phyloP scores from a whole-genome alignment of 139 green algal genomes.

The Chlorella sp. region DNA sequence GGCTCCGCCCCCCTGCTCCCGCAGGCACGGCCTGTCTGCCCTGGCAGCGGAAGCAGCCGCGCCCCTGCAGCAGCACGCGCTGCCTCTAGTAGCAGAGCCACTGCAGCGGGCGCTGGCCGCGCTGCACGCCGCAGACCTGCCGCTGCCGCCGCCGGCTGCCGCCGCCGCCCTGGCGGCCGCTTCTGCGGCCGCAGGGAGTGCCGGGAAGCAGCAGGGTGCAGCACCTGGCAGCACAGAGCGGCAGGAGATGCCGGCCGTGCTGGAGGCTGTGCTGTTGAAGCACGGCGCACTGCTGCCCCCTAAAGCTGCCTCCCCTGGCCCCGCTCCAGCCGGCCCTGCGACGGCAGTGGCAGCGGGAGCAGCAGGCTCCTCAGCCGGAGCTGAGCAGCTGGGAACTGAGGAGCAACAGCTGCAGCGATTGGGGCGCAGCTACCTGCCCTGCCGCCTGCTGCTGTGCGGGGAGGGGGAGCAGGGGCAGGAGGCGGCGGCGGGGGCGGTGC shows the following conservation, averaged over 20 bases:
- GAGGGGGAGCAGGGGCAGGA: slow-evolving; percentile 49
- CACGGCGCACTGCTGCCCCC: background rate
- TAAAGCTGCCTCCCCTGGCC: background rate
- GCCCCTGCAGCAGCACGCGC: slow-evolving; percentile 18
- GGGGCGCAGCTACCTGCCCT: slow-evolving; percentile 8
- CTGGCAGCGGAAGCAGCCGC: slow-evolving; percentile 28
- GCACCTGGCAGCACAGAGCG: background rate
- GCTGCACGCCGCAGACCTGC: background rate
- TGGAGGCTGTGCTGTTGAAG: slow-evolving; percentile 23
- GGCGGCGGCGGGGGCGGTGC: slow-evolving; percentile 38
- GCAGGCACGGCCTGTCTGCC: slow-evolving; percentile 42
- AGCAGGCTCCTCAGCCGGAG: background rate
- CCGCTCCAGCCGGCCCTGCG: background rate
- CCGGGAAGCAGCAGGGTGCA: background rate
- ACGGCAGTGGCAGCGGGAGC: background rate
- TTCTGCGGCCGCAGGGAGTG: background rate
- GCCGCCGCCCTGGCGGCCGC: background rate
- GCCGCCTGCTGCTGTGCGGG: slow-evolving; percentile 52
- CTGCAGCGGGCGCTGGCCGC: slow-evolving; percentile 28
- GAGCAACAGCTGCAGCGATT: slow-evolving; percentile 3
- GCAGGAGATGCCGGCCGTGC: background rate
- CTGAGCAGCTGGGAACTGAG: background rate
- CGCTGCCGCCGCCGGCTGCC: slow-evolving; percentile 19
- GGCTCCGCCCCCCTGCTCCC: slow-evolving; percentile 62
- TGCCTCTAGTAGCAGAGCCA: slow-evolving; percentile 45